Evolutionary conservation across 139 green algal species (phyloP).

Genomic region (Picochlorum sp.): DNA sequence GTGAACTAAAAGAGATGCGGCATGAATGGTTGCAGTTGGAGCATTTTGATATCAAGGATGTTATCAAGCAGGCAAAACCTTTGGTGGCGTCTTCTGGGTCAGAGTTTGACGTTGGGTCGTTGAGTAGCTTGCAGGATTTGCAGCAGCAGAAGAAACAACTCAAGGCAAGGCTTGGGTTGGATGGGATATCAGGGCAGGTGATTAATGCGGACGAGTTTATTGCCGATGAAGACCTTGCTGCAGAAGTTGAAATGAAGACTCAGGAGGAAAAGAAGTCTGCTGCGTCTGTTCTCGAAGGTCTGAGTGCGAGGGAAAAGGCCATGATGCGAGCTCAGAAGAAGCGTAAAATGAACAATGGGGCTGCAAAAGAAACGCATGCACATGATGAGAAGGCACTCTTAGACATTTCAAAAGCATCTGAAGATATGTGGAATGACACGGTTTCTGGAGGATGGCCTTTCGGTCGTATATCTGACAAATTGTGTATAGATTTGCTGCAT

Average conservation of each 20-base stretch:
- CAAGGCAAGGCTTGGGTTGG: slow-evolving; percentile 58
- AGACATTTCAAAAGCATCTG: slow-evolving; percentile 16
- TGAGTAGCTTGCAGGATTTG: slow-evolving; percentile 40
- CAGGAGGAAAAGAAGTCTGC: slow-evolving; percentile 26
- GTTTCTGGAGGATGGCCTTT: slow-evolving; percentile 74
- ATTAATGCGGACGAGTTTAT: slow-evolving; percentile 69
- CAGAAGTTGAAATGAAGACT: not conserved
- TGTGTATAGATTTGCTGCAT: slow-evolving; percentile 60
- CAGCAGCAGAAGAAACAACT: slow-evolving; percentile 53
- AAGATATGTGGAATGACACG: slow-evolving; percentile 35
- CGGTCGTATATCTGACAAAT: slow-evolving; percentile 58
- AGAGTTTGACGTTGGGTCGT: slow-evolving; percentile 18
- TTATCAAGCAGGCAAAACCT: slow-evolving; percentile 61
- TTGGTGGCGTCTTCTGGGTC: slow-evolving; percentile 72
- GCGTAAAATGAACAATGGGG: not conserved
- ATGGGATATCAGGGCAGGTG: slow-evolving; percentile 42
- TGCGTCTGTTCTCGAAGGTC: slow-evolving; percentile 36
- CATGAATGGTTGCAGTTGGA: slow-evolving; percentile 14
- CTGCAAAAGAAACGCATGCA: not conserved
- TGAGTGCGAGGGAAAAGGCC: slow-evolving; percentile 74
- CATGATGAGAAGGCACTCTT: not conserved
- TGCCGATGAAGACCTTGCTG: slow-evolving; percentile 63
- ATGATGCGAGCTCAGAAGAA: slow-evolving; percentile 9
- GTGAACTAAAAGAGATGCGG: not conserved
- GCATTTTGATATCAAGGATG: slow-evolving; percentile 49